Conservation (phyloP, 495 filamentous ascomycete genomes). For the Clohesyomyces aquaticus region DNA sequence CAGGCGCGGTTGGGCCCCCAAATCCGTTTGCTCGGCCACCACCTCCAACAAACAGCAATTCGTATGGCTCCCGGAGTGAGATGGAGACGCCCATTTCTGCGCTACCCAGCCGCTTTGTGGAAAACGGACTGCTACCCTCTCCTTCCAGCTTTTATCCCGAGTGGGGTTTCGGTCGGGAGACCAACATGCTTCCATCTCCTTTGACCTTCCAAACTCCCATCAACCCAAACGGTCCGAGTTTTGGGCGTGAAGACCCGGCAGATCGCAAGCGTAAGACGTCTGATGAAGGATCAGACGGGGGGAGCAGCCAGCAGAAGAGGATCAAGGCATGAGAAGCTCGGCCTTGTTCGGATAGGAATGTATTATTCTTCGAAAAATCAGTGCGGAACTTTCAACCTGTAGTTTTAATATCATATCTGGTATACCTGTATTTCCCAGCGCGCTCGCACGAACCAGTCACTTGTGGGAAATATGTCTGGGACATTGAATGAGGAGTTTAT, state of each 20-base stretch:
- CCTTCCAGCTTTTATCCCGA: constrained; percentile 91
- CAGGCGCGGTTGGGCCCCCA: constrained; percentile 87
- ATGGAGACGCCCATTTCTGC: constrained; percentile 98
- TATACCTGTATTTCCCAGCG: too few species aligned
- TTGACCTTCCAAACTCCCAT: constrained; percentile 90
- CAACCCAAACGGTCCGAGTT: constrained; percentile 57
- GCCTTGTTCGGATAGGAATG: too few species aligned
- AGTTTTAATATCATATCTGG: too few species aligned
- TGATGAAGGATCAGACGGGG: constrained; percentile 39
- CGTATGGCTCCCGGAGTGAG: constrained; percentile 65
- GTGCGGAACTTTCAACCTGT: too few species aligned
- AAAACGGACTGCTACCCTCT: constrained; percentile 79
- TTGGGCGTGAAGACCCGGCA: constrained; percentile 46
- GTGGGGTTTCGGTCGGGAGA: constrained; percentile 76
- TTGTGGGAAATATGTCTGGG: too few species aligned
- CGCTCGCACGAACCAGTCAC: too few species aligned
- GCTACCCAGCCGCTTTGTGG: constrained; percentile 86
- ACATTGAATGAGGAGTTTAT: too few species aligned
- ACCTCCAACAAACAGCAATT: constrained; percentile 63
- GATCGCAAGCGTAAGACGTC: constrained; percentile 50
- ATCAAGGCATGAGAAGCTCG: constrained; percentile 25
- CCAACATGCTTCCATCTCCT: constrained; percentile 85
- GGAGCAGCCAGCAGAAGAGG: constrained; percentile 27
- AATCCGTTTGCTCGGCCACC: constrained; percentile 92
- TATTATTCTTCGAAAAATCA: too few species aligned